A percentile compares a stretch with the other conserved stretches of the same genome.
These are phyloP conservation scores for Cystobasidium ongulense DNA, from an alignment of 768 basidiomycete genomes.

Conservation along the genomic window DNA sequence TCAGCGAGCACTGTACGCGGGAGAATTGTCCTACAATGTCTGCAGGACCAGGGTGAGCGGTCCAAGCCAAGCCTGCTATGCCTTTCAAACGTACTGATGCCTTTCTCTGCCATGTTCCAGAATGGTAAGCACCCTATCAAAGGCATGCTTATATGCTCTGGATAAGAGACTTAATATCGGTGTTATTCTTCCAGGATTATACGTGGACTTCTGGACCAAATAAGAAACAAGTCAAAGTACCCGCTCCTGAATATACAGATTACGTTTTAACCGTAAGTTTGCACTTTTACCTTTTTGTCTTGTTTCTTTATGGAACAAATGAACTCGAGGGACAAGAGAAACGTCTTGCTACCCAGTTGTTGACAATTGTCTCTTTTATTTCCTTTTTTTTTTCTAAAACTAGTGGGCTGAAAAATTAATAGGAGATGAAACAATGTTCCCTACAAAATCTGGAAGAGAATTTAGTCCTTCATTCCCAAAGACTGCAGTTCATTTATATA, in stretches of 20 bases:
- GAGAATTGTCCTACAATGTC: conserved; percentile 87
- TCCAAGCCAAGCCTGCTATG: neutral
- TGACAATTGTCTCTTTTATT: conserved; percentile 69
- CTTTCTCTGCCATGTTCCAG: neutral
- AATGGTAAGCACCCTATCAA: neutral
- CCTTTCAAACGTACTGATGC: neutral
- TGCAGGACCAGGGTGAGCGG: conserved; percentile 67
- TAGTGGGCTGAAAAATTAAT: conserved; percentile 79
- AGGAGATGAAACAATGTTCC: conserved; percentile 89
- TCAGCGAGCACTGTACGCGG: conserved; percentile 85
- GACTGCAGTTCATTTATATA: conserved; percentile 83
- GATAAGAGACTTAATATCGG: conserved; percentile 51
- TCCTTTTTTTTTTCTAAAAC: neutral
- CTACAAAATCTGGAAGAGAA: conserved; percentile 83
- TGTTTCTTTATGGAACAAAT: conserved; percentile 46
- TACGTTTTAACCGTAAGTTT: conserved; percentile 72
- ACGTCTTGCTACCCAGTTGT: too few species aligned
- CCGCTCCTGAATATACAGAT: conserved; percentile 94
- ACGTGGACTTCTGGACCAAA: conserved; percentile 80
- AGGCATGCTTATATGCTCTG: neutral
- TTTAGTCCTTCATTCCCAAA: conserved; percentile 83
- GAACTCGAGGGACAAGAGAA: too few species aligned
- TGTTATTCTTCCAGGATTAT: conserved; percentile 54
- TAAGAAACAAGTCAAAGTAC: conserved; percentile 73
- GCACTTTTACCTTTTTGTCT: neutral